These are phyloP conservation scores for Neurospora sp. DNA, from an alignment of 495 filamentous ascomycete species.

Conservation along the genomic window DNA sequence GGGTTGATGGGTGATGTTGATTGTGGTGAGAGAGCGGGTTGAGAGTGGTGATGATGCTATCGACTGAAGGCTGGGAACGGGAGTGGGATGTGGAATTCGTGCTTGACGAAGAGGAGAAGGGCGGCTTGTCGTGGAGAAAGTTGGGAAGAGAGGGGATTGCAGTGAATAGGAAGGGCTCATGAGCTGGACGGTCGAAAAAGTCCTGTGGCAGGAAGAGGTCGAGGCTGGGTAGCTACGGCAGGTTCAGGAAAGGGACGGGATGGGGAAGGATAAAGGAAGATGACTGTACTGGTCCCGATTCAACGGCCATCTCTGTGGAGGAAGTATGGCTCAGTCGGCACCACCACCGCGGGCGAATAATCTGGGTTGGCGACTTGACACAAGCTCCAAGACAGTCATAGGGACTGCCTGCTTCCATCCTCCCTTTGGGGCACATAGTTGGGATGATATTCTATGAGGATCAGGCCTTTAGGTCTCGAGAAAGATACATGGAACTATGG, in stretches of 20 bases:
- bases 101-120: background rate
- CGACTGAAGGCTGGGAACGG: too few relatives aligned
- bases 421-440: background rate
- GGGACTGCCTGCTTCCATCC: background rate
- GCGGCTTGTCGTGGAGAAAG: background rate
- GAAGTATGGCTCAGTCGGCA: background rate
- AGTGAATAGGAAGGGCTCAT: background rate
- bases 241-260: background rate
- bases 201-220: too few relatives aligned
- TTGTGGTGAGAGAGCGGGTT: too few relatives aligned
- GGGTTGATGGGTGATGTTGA: conserved; percentile 6
- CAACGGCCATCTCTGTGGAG: background rate
- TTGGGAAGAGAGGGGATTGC: background rate
- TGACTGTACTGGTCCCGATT: background rate
- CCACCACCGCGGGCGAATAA: background rate
- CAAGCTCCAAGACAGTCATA: background rate
- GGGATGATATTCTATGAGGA: too few relatives aligned
- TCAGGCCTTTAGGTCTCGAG: background rate
- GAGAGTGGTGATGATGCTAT: background rate
- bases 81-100: too few relatives aligned
- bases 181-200: background rate
- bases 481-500: background rate
- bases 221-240: background rate
- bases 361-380: background rate
- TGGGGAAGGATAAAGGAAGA: background rate